Conservation (phyloP, 2,329 filamentous ascomycete species). For the Bipolaris oryzae region DNA sequence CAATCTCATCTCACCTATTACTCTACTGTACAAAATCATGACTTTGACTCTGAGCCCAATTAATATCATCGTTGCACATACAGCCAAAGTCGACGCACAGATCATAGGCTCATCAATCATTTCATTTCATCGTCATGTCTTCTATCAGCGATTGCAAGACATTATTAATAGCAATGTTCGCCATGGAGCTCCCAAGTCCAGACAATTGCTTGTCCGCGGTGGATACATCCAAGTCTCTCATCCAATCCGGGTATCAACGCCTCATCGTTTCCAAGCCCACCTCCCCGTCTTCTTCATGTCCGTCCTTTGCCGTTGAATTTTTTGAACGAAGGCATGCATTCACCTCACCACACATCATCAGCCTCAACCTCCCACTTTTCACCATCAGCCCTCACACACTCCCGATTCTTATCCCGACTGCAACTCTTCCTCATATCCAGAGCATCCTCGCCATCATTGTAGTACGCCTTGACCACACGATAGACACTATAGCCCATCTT, state of each 20-base stretch:
- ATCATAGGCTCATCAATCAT: neutral
- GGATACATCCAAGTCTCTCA: neutral
- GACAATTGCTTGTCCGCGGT: neutral
- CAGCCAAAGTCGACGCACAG: neutral
- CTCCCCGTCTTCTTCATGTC: no score
- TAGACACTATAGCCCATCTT: constrained; percentile 90
- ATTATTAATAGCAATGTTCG: neutral
- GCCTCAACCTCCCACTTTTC: constrained; percentile 78
- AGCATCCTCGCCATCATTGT: constrained; percentile 93
- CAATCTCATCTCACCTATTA: no score
- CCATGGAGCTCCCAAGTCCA: neutral
- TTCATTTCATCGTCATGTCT: neutral
- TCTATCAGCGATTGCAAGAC: neutral
- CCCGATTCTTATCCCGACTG: constrained; percentile 74
- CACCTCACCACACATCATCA: constrained; percentile 77
- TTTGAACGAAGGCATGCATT: neutral
- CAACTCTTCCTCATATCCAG: constrained; percentile 96
- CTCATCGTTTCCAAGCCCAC: neutral
- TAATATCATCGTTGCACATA: no score
- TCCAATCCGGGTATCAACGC: neutral
- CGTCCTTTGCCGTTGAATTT: no score
- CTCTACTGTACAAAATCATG: no score
- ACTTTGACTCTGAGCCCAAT: no score
- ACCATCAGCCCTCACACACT: constrained; percentile 81
- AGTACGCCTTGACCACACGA: constrained; percentile 87